Percentiles rank a stretch among this genome's conserved stretches.
Conservation (phyloP, 305 asterid genomes). For the Fraxinus sp. region DNA sequence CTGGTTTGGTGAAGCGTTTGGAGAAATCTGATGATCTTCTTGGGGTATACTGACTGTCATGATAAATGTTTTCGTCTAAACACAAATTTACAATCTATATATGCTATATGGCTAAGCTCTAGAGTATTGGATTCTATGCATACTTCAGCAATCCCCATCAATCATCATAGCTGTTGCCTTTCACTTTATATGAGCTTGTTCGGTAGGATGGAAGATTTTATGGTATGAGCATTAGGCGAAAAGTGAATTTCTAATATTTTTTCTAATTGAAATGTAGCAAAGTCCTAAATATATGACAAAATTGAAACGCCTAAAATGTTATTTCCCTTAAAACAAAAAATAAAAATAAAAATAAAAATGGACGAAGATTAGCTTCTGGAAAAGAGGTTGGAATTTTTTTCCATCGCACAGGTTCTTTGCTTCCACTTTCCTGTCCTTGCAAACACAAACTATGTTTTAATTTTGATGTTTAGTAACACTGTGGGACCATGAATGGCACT, state of each 20-base stretch:
- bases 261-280: background rate
- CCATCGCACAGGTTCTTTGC: background rate
- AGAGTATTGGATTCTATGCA: background rate
- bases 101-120: background rate
- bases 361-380: background rate
- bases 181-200: background rate
- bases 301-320: background rate
- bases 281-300: background rate
- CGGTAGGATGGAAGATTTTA: background rate
- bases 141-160: background rate
- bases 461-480: background rate
- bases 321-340: background rate
- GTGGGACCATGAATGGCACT: background rate
- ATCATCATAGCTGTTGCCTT: background rate
- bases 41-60: conserved; percentile 46
- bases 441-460: background rate
- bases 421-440: background rate
- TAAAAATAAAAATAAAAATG: background rate
- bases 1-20: conserved; percentile 96
- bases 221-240: background rate
- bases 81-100: background rate
- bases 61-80: background rate
- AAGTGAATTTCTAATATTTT: background rate
- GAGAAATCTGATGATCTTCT: conserved; percentile 87
- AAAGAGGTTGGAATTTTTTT: background rate